Evolutionary conservation across 2,329 filamentous ascomycete genomes (phyloP).

Genomic region (Ophiosphaerella korrae): DNA sequence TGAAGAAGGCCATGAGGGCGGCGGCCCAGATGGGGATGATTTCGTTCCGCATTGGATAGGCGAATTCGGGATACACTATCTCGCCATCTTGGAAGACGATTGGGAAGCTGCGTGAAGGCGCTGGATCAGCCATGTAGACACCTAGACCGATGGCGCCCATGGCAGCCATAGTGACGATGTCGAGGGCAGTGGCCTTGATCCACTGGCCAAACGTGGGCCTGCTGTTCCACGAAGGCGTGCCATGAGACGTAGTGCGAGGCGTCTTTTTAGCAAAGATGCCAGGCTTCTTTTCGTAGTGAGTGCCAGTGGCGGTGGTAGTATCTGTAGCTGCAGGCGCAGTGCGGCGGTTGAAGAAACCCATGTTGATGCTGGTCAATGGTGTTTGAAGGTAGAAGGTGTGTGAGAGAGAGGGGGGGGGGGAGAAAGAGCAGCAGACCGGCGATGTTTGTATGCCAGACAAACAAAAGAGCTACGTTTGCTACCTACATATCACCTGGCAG

Average conservation of each 20-base stretch:
- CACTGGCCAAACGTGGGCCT: slow-evolving; percentile 69
- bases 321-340: slow-evolving; percentile 40
- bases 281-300: slow-evolving; percentile 34
- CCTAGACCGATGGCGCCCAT: slow-evolving; percentile 71
- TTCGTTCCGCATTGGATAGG: slow-evolving; percentile 71
- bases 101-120: slow-evolving; percentile 71
- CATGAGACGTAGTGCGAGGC: slow-evolving; percentile 18
- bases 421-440: no score
- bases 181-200: slow-evolving; percentile 70
- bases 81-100: slow-evolving; percentile 70
- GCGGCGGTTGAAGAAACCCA: slow-evolving; percentile 49
- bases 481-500: no score
- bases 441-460: no score
- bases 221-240: slow-evolving; percentile 31
- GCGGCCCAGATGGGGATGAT: slow-evolving; percentile 70
- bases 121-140: slow-evolving; percentile 69
- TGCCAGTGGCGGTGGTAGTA: slow-evolving; percentile 41
- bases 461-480: no score
- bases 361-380: slow-evolving; percentile 12
- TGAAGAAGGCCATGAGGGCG: slow-evolving; percentile 66
- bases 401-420: no score
- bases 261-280: slow-evolving; percentile 32
- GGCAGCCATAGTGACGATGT: slow-evolving; percentile 68
- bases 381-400: no score
- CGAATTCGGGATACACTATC: slow-evolving; percentile 71